These are phyloP conservation scores for Teunomyces panamensis DNA, from an alignment of 805 yeast species.

Conservation along the genomic window DNA sequence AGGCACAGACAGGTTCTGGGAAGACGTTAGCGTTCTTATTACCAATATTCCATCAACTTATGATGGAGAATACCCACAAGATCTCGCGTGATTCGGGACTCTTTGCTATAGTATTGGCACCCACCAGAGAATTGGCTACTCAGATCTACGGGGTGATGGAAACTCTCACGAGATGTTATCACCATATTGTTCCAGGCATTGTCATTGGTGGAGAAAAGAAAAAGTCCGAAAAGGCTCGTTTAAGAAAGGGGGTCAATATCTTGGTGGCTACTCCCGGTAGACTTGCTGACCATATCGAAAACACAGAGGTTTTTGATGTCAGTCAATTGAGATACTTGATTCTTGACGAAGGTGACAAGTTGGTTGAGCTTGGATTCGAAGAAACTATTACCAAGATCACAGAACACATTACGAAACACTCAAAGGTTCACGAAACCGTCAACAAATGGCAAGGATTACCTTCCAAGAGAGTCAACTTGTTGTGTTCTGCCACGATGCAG, in stretches of 20 bases:
- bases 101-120: constrained; percentile 85
- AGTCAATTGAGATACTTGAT: constrained; percentile 81
- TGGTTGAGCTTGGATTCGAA: constrained; percentile 95
- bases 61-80: constrained; percentile 44
- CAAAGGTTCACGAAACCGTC: constrained; percentile 36
- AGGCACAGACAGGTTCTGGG: constrained; percentile 98
- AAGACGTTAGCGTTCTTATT: constrained; percentile 85
- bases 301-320: constrained; percentile 73
- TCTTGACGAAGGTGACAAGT: constrained; percentile 93
- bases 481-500: constrained; percentile 94
- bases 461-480: constrained; percentile 62
- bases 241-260: constrained; percentile 92
- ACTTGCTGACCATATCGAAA: constrained; percentile 88
- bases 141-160: constrained; percentile 86
- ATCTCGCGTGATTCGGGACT: constrained; percentile 70
- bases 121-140: constrained; percentile 91
- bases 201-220: constrained; percentile 99
- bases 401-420: constrained; percentile 47
- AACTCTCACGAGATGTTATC: constrained; percentile 69
- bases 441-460: constrained; percentile 60
- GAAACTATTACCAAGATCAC: constrained; percentile 83
- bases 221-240: constrained; percentile 91
- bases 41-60: constrained; percentile 75
- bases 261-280: constrained; percentile 98
- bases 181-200: constrained; percentile 89